A percentile compares a stretch with the other conserved stretches of the same genome.
phyloP scores from a whole-genome alignment of 345 rosid genomes.

The Pistacia vera region DNA sequence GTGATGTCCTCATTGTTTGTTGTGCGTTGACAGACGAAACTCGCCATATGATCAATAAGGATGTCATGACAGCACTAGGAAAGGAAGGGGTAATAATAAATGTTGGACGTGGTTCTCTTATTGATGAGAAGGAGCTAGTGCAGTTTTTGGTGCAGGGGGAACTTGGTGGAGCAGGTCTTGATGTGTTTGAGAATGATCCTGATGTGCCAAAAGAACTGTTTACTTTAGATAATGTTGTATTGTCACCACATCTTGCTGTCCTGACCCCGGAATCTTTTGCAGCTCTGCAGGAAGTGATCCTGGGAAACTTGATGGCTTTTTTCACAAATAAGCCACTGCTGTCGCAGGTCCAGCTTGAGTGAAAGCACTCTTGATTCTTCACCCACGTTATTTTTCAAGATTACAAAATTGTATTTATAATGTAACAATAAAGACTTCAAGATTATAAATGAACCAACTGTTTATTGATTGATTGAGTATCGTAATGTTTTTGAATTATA shows the following conservation, averaged over 20 bases:
- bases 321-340: constrained; percentile 56
- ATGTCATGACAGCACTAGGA: constrained; percentile 48
- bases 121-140: constrained; percentile 69
- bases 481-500: neutral
- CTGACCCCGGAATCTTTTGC: constrained; percentile 55
- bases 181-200: constrained; percentile 84
- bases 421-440: neutral
- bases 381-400: neutral
- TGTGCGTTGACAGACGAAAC: constrained; percentile 50
- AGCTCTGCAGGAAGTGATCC: constrained; percentile 34
- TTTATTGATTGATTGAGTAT: neutral
- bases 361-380: neutral
- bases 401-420: neutral
- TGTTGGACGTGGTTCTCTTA: constrained; percentile 55
- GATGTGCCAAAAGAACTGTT: constrained; percentile 51
- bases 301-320: constrained; percentile 68
- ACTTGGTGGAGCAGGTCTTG: constrained; percentile 78
- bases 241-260: constrained; percentile 64
- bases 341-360: constrained; percentile 20
- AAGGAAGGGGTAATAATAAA: constrained; percentile 52
- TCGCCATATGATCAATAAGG: constrained; percentile 44
- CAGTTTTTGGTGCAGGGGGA: constrained; percentile 55
- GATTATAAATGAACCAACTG: too few relatives aligned
- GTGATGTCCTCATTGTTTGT: constrained; percentile 48
- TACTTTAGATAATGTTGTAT: constrained; percentile 65